A percentile compares a stretch with the other conserved stretches of the same genome.
phyloP scores from a whole-genome alignment of 2,329 filamentous ascomycete species.

The Nakataea oryzae region DNA sequence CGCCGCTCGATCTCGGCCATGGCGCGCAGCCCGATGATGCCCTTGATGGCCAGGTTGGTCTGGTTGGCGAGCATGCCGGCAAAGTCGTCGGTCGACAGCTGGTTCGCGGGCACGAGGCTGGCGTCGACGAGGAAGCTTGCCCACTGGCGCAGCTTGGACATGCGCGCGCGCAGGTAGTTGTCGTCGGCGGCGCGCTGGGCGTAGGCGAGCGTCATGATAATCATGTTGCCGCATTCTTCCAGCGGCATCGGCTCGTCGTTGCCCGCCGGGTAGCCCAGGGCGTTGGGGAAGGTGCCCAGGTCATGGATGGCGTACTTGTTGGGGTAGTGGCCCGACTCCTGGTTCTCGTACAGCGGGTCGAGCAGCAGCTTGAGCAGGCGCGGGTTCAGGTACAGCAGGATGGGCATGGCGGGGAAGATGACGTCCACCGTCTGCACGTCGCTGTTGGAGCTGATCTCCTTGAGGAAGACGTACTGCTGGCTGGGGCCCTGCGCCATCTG shows the following conservation, averaged over 20 bases:
- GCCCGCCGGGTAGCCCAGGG: constrained; percentile 59
- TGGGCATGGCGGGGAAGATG: constrained; percentile 73
- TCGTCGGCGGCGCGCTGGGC: constrained; percentile 38
- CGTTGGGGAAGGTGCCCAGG: constrained; percentile 59
- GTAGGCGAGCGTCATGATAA: constrained; percentile 55
- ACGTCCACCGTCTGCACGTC: constrained; percentile 83
- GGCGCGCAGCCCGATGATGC: constrained; percentile 68
- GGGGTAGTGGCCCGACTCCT: constrained; percentile 69
- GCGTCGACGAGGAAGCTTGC: constrained; percentile 62
- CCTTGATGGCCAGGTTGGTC: constrained; percentile 66
- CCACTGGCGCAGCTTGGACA: constrained; percentile 61
- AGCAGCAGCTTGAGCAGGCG: constrained; percentile 67
- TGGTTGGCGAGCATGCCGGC: constrained; percentile 64
- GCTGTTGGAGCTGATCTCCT: constrained; percentile 82
- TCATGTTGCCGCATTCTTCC: constrained; percentile 63
- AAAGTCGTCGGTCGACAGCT: constrained; percentile 70
- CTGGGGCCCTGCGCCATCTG: constrained; percentile 61
- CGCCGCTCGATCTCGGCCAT: constrained; percentile 47
- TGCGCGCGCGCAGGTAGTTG: constrained; percentile 48
- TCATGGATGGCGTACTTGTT: constrained; percentile 72
- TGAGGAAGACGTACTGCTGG: constrained; percentile 68
- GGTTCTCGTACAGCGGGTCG: constrained; percentile 70
- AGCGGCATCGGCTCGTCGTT: constrained; percentile 64
- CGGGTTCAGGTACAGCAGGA: constrained; percentile 75
- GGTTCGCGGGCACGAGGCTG: constrained; percentile 58